Evolutionary conservation across 176 grass and related monocot genomes (phyloP).

Genomic region (Neostapfia colusana): DNA sequence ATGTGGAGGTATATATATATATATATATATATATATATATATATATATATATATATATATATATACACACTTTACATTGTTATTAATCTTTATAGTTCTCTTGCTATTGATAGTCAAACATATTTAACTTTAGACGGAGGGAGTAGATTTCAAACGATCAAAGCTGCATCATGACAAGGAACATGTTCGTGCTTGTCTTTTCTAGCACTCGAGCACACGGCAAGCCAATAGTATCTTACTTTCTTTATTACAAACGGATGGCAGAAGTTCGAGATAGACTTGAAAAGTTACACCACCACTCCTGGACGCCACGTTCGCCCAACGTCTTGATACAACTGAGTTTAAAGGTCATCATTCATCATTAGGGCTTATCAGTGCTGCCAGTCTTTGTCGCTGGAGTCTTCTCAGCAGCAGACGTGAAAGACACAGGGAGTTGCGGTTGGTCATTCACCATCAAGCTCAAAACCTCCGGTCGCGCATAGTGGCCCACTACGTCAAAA

Average conservation of each 20-base stretch:
- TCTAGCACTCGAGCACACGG: neutral
- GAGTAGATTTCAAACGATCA: too few relatives aligned
- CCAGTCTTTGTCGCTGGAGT: conserved; percentile 16
- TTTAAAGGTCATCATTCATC: neutral
- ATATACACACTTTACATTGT: too few relatives aligned
- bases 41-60: too few relatives aligned
- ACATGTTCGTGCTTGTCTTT: too few relatives aligned
- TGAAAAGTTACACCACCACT: neutral
- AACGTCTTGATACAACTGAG: neutral
- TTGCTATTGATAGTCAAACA: too few relatives aligned
- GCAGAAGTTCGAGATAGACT: neutral
- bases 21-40: too few relatives aligned
- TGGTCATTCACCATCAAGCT: conserved; percentile 78
- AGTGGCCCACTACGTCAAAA: conserved; percentile 91
- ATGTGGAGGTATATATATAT: too few relatives aligned
- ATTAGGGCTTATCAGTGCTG: conserved; percentile 5
- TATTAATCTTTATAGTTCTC: too few relatives aligned
- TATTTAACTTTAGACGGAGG: too few relatives aligned
- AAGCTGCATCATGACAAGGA: too few relatives aligned
- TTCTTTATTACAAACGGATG: neutral
- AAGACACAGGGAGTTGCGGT: conserved; percentile 66
- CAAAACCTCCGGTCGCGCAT: conserved; percentile 81
- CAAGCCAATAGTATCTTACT: neutral
- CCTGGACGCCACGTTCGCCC: neutral
- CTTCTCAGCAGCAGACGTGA: conserved; percentile 49